These are phyloP conservation scores for Hordeum pubiflorum DNA, from an alignment of 202 grass and related monocot species.

Conservation along the genomic window DNA sequence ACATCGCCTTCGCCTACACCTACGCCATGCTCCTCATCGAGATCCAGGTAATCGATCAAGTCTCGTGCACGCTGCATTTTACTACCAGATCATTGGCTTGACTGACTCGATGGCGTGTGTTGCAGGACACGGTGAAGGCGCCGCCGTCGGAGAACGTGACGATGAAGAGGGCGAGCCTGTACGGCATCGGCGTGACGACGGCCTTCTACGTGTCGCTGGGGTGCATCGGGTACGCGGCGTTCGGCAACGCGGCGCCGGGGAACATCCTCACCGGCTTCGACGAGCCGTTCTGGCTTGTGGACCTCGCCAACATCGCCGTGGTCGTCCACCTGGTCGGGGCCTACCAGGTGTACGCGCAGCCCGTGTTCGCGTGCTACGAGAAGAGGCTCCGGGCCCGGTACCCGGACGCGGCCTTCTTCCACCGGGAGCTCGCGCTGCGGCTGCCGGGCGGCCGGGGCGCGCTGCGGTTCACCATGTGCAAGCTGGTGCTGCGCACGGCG, in stretches of 20 bases:
- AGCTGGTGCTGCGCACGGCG: slow-evolving; percentile 68
- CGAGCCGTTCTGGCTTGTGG: slow-evolving; percentile 84
- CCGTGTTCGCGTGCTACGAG: slow-evolving; percentile 86
- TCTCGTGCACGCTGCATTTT: not conserved
- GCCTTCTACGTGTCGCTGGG: slow-evolving; percentile 88
- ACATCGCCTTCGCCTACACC: slow-evolving; percentile 89
- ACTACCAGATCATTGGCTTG: too few species aligned
- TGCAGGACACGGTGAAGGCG: slow-evolving; percentile 80
- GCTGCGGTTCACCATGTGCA: slow-evolving; percentile 67
- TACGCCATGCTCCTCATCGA: slow-evolving; percentile 92
- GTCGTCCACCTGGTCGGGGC: slow-evolving; percentile 73
- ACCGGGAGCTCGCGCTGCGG: slow-evolving; percentile 48
- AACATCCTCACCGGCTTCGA: slow-evolving; percentile 86
- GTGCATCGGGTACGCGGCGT: slow-evolving; percentile 84
- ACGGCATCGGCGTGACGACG: slow-evolving; percentile 73
- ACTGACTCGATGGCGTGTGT: not conserved
- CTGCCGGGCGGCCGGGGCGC: slow-evolving; percentile 33
- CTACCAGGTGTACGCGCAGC: slow-evolving; percentile 86
- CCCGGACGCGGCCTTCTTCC: slow-evolving; percentile 58
- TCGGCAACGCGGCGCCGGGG: slow-evolving; percentile 73
- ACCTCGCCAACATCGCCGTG: slow-evolving; percentile 76
- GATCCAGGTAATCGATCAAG: slow-evolving; percentile 40
- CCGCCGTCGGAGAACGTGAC: slow-evolving; percentile 89
- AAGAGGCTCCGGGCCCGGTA: slow-evolving; percentile 53
- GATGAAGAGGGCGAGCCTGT: slow-evolving; percentile 83